phyloP scores from a whole-genome alignment of 371 early-diverging fungal genomes.

The Smittium culicis region DNA sequence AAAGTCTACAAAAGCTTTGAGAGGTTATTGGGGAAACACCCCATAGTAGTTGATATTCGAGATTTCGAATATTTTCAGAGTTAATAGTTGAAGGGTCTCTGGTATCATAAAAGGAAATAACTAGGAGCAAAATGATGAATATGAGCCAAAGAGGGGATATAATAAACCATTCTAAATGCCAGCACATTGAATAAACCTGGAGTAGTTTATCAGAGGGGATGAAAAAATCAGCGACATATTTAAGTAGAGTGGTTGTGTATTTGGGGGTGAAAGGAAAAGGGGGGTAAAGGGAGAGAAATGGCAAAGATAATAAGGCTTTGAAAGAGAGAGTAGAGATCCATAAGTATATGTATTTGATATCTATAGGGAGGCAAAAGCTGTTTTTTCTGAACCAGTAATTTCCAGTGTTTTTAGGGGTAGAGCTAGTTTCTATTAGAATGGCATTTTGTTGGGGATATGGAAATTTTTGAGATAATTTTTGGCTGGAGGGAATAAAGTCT shows the following conservation, averaged over 20 bases:
- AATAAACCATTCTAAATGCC: conserved; percentile 18
- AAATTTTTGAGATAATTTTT: too few species aligned
- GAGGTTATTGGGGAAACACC: conserved; percentile 58
- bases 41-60: conserved; percentile 49
- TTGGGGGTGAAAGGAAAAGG: conserved; percentile 15
- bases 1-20: conserved; percentile 51
- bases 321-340: too few species aligned
- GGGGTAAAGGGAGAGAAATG: conserved; percentile 29
- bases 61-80: conserved; percentile 19
- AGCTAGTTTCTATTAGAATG: background rate
- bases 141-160: conserved; percentile 19
- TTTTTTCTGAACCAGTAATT: conserved; percentile 46
- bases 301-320: conserved; percentile 27
- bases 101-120: conserved; percentile 35
- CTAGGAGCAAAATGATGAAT: conserved; percentile 30
- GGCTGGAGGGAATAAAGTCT: background rate
- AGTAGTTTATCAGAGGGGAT: background rate
- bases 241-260: background rate
- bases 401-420: conserved; percentile 16
- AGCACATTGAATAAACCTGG: background rate
- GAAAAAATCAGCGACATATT: background rate
- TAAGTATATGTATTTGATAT: conserved; percentile 38
- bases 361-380: conserved; percentile 45
- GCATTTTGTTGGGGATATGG: background rate
- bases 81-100: conserved; percentile 37